Conservation (phyloP, 257 asterid genomes). For the Catharanthus roseus region DNA sequence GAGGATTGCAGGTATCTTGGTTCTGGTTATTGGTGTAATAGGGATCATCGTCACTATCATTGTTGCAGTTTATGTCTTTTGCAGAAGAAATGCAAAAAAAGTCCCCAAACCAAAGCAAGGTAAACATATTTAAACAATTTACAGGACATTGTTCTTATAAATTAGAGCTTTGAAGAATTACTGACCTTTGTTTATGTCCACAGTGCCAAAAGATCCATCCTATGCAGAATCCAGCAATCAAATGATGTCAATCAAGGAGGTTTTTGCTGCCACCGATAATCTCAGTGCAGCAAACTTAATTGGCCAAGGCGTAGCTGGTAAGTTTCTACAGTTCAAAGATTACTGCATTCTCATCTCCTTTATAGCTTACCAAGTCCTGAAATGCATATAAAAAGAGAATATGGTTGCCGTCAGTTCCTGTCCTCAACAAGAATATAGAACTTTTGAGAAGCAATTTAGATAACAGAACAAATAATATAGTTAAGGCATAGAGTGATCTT, state of each 20-base stretch:
- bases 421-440: background rate
- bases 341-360: background rate
- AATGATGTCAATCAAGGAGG: constrained; percentile 41
- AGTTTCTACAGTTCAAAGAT: background rate
- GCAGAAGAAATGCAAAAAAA: constrained; percentile 24
- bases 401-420: background rate
- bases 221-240: constrained; percentile 31
- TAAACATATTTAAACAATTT: constrained; percentile 15
- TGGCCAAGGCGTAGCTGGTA: constrained; percentile 85
- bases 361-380: background rate
- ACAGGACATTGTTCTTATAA: background rate
- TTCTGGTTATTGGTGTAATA: constrained; percentile 37
- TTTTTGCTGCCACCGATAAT: constrained; percentile 49
- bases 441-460: background rate
- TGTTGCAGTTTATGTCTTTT: constrained; percentile 21
- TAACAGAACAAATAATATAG: too few relatives aligned
- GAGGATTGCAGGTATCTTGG: constrained; percentile 35
- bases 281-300: constrained; percentile 63
- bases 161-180: constrained; percentile 2
- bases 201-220: constrained; percentile 26
- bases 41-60: constrained; percentile 26
- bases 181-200: constrained; percentile 1
- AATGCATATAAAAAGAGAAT: background rate
- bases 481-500: background rate
- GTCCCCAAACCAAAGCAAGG: constrained; percentile 28